Conservation (phyloP, 768 basidiomycete genomes). For the Fistulinella prunicolor region DNA sequence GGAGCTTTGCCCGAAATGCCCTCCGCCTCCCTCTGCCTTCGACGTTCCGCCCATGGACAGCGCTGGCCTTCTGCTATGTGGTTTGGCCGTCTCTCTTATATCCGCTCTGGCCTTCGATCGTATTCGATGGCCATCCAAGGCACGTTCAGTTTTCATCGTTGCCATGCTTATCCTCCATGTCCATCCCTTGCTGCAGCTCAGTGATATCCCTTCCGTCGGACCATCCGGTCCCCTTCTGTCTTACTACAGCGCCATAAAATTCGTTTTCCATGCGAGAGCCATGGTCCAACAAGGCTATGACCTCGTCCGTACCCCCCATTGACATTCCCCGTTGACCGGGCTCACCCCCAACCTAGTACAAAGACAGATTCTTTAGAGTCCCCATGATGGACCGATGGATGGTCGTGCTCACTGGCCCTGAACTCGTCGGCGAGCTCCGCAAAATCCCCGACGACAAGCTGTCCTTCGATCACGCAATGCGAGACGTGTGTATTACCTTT, state of each 20-base stretch:
- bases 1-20: conserved; percentile 26
- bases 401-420: conserved; percentile 40
- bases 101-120: conserved; percentile 14
- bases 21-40: conserved; percentile 20
- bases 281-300: conserved; percentile 38
- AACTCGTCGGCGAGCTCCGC: conserved; percentile 50
- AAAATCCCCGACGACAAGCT: conserved; percentile 46
- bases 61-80: conserved; percentile 18
- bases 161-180: not conserved
- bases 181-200: conserved; percentile 20
- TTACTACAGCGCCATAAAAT: conserved; percentile 30
- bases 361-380: conserved; percentile 41
- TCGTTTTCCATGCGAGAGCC: conserved; percentile 29
- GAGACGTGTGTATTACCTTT: conserved; percentile 33
- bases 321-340: not conserved
- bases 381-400: conserved; percentile 44
- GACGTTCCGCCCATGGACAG: conserved; percentile 27
- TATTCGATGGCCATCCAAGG: conserved; percentile 27
- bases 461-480: conserved; percentile 39
- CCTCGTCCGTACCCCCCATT: conserved; percentile 21
- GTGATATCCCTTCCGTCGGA: conserved; percentile 35
- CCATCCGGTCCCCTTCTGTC: conserved; percentile 35
- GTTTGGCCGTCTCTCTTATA: conserved; percentile 16
- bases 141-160: conserved; percentile 1
- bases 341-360: conserved; percentile 27